These are phyloP conservation scores for Avena atlantica DNA, from an alignment of 176 grass and related monocot genomes.

Conservation along the genomic window DNA sequence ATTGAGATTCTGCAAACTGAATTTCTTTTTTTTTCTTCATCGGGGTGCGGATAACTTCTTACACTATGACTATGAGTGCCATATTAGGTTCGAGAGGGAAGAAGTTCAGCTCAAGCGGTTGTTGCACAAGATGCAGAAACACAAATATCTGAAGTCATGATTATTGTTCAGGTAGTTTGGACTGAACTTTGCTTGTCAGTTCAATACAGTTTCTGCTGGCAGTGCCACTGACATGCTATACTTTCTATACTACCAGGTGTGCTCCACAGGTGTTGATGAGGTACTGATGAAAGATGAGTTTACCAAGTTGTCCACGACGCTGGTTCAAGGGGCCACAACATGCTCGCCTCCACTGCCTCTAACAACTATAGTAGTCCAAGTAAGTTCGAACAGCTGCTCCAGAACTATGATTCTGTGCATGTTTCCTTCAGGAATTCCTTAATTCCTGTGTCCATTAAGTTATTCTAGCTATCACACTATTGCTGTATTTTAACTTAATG, in stretches of 20 bases:
- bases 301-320: slow-evolving; percentile 60
- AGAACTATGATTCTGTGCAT: slow-evolving; percentile 33
- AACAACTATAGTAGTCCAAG: slow-evolving; percentile 90
- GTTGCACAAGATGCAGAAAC: slow-evolving; percentile 46
- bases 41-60: not conserved
- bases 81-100: slow-evolving; percentile 92
- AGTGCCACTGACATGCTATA: slow-evolving; percentile 21
- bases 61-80: slow-evolving; percentile 27
- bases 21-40: not conserved
- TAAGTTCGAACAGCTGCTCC: slow-evolving; percentile 40
- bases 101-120: slow-evolving; percentile 50
- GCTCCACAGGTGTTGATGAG: slow-evolving; percentile 81
- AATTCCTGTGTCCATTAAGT: not conserved
- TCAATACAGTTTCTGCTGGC: slow-evolving; percentile 31
- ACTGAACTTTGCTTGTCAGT: slow-evolving; percentile 21
- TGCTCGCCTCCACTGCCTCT: slow-evolving; percentile 79
- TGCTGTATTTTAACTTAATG: not conserved
- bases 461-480: not conserved
- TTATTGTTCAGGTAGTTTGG: slow-evolving; percentile 82
- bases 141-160: slow-evolving; percentile 89
- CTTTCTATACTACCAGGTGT: slow-evolving; percentile 61
- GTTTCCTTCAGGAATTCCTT: slow-evolving; percentile 7
- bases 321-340: slow-evolving; percentile 58
- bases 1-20: not conserved
- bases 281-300: slow-evolving; percentile 85